These are phyloP conservation scores for Thelephora ganbajun DNA, from an alignment of 768 basidiomycete genomes.

Conservation along the genomic window DNA sequence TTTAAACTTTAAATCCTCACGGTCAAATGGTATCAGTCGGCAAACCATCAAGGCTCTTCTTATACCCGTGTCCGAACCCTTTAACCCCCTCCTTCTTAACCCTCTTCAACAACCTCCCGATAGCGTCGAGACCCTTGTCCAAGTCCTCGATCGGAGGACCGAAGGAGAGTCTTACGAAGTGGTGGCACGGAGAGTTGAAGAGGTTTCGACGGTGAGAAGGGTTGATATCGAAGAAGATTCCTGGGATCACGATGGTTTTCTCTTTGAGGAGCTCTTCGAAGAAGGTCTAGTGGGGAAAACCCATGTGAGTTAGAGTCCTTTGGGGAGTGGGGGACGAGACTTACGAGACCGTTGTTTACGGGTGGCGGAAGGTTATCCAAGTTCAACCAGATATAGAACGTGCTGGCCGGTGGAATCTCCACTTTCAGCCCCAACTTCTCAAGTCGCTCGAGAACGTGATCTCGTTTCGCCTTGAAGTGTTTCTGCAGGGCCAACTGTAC, in stretches of 20 bases:
- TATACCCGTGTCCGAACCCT: conserved; percentile 60
- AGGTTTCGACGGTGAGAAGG: conserved; percentile 77
- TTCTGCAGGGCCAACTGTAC: conserved; percentile 62
- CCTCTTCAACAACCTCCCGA: conserved; percentile 61
- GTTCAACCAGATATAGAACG: conserved; percentile 94
- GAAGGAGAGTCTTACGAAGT: conserved; percentile 79
- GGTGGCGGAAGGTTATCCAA: conserved; percentile 68
- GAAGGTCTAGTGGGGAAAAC: conserved; percentile 45
- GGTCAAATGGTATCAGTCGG: not conserved
- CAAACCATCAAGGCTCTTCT: conserved; percentile 34
- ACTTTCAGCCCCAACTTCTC: conserved; percentile 68
- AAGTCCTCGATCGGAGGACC: conserved; percentile 71
- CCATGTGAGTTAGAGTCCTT: conserved; percentile 1
- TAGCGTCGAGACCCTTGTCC: conserved; percentile 78
- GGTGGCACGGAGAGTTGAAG: conserved; percentile 82
- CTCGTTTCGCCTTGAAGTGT: conserved; percentile 85
- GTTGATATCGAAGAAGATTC: conserved; percentile 80
- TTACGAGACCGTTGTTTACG: conserved; percentile 74
- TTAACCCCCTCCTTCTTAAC: conserved; percentile 45
- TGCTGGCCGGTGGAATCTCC: conserved; percentile 58
- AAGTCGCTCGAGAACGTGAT: conserved; percentile 77
- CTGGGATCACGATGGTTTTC: conserved; percentile 82
- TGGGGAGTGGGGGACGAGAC: no score
- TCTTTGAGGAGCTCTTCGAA: conserved; percentile 90
- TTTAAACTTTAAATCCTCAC: no score